Percentiles rank a stretch among this genome's conserved stretches.
Conservation (phyloP, 768 basidiomycete species). For the Mycena indigotica region DNA sequence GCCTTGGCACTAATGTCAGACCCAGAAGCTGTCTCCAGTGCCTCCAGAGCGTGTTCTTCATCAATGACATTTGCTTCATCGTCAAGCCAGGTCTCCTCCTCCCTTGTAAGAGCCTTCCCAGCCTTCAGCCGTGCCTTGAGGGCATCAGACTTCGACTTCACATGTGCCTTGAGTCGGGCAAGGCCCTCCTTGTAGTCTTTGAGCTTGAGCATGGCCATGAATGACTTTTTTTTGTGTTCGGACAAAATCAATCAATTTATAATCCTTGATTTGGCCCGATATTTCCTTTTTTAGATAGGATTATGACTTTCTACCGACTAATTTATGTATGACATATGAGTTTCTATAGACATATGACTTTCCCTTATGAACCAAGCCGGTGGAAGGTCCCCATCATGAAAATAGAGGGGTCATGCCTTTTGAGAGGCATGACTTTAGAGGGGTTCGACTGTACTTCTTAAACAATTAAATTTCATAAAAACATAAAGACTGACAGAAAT, state of each 20-base stretch:
- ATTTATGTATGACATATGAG: conserved; percentile 1
- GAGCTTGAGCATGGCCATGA: background rate
- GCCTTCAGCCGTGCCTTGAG: conserved; percentile 2
- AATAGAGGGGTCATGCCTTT: conserved; percentile 9
- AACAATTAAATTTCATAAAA: too few relatives aligned
- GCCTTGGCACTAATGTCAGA: background rate
- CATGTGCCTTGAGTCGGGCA: conserved; percentile 1
- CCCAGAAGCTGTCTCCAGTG: background rate
- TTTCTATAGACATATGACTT: conserved; percentile 10
- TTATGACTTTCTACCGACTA: background rate
- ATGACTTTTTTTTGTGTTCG: background rate
- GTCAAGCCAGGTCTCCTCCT: conserved; percentile 8
- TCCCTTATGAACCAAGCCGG: background rate
- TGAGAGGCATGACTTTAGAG: conserved; percentile 10
- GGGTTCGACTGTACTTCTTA: conserved; percentile 10
- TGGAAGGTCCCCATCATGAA: background rate
- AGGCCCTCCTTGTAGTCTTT: conserved; percentile 13
- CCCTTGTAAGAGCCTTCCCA: conserved; percentile 3
- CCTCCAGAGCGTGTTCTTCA: too few relatives aligned
- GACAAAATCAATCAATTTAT: background rate
- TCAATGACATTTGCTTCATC: conserved; percentile 10
- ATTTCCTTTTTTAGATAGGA: background rate
- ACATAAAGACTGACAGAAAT: too few relatives aligned
- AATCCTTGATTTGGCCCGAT: background rate
- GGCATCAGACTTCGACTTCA: conserved; percentile 5